Evolutionary conservation across 1,284 basidiomycete species (phyloP), one percentile per base, ranked within the genome.

Genomic region (Apiotrichum mycotoxinovorans): DNA sequence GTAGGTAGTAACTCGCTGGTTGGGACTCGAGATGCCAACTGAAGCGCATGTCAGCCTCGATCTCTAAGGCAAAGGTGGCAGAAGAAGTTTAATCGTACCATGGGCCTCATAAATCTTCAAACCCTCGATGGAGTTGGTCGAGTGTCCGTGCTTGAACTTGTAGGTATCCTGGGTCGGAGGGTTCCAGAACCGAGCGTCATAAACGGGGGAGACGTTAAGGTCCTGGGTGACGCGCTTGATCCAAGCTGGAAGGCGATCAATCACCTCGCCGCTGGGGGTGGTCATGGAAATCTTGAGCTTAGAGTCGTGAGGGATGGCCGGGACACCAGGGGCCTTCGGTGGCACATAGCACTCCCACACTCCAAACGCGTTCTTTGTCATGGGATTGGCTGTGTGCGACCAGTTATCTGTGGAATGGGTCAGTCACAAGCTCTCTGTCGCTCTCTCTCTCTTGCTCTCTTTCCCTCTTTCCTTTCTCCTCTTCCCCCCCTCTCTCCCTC

Each of bases 171-270:
- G 73, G 42, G 79, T 66, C 25, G 91, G 85, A 1, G 95, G 95
- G 73, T 98, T 97, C 95, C 95, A 98, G 79, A 98, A 97, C n/a
- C 91, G 85, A 25, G 91, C 91, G 60, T 98, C 95, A 77, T 96
- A 98, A 4, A 91, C 83, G 7, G 92, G 89, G 14, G 95, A 98
- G 34, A 93, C 85, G 48, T 79, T 75, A 54, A 98, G 80, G 72
- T 98, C 92, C 76, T 98, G 95, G 1, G 94, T 97, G 56, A 97
- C 95, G 58, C 94, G 89, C 63, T 80, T 87, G 69, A 93, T 93
- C 95, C 95, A 98, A 14, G 88, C 85, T 2, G 95, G 94, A 27
- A 98, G 74, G 51, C 94, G 86, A 74, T 97, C 95, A 63, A 97
- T 88, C 40, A 89, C 85, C 62, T 87, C 82, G 14, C 89, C 89